These are phyloP conservation scores for Fusarium euwallaceae DNA, from an alignment of 2,329 filamentous ascomycete species.

Conservation along the genomic window DNA sequence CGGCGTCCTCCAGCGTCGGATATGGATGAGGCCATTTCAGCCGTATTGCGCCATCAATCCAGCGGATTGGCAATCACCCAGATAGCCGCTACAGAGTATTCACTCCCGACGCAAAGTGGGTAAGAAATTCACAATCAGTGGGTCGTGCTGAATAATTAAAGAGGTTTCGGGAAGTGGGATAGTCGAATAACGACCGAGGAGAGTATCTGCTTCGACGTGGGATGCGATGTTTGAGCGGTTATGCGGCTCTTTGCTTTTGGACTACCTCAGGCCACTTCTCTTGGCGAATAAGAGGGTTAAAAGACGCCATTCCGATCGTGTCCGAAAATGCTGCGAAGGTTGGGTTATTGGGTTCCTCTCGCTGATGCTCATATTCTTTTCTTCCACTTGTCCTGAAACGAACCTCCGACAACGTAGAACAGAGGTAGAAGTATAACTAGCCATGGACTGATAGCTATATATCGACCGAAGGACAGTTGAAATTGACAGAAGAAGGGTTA, in stretches of 20 bases:
- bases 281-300: neutral
- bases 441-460: too few species aligned
- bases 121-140: conserved; percentile 6
- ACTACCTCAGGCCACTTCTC: neutral
- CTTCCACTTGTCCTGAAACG: neutral
- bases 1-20: neutral
- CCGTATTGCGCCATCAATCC: conserved; percentile 39
- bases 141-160: conserved; percentile 38
- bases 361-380: neutral
- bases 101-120: conserved; percentile 5
- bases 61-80: conserved; percentile 31
- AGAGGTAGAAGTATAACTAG: neutral
- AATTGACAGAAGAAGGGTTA: neutral
- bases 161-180: conserved; percentile 9
- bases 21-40: conserved; percentile 34
- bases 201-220: neutral
- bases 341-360: neutral
- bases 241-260: neutral
- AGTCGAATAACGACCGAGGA: neutral
- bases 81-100: conserved; percentile 14
- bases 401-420: neutral
- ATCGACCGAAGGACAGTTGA: neutral
- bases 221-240: neutral
- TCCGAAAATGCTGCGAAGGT: neutral
- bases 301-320: neutral